Conservation (phyloP, 225 moss, liverwort and hornwort genomes). For the Anthoceros angustus region DNA sequence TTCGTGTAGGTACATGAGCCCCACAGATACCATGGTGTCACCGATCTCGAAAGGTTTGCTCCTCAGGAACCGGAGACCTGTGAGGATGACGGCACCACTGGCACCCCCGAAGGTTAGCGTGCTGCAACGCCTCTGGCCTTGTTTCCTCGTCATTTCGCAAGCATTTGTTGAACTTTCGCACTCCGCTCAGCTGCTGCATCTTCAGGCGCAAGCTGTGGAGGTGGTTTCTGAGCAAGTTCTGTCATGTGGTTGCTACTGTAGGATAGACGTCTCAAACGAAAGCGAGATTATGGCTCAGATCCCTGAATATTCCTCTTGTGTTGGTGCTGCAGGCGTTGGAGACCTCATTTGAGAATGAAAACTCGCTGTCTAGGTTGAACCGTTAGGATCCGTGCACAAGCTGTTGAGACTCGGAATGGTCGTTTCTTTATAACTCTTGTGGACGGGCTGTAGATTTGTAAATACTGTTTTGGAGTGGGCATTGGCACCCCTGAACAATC, state of each 20-base stretch:
- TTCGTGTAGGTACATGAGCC: constrained; percentile 1
- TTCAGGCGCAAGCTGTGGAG: not conserved
- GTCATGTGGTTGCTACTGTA: not conserved
- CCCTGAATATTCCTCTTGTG: not conserved
- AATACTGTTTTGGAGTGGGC: too few species aligned
- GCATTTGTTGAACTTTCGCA: too few species aligned
- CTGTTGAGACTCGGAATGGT: too few species aligned
- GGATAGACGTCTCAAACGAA: constrained; percentile 1
- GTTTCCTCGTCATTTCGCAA: too few species aligned
- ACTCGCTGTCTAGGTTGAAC: not conserved
- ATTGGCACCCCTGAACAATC: too few species aligned
- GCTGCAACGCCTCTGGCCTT: not conserved
- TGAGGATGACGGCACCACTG: not conserved
- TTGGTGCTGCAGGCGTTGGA: not conserved
- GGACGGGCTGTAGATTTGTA: too few species aligned
- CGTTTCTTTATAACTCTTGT: too few species aligned
- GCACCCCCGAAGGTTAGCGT: not conserved
- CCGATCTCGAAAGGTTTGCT: not conserved
- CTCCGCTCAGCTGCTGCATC: not conserved
- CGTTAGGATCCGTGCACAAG: not conserved
- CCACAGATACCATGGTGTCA: not conserved
- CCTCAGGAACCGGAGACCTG: not conserved
- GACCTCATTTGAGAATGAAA: not conserved
- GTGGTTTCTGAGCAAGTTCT: not conserved
- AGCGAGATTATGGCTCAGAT: constrained; percentile 1